Base-by-base conservation (phyloP, 768 basidiomycete genomes). In the Russula ochroleuca region DNA sequence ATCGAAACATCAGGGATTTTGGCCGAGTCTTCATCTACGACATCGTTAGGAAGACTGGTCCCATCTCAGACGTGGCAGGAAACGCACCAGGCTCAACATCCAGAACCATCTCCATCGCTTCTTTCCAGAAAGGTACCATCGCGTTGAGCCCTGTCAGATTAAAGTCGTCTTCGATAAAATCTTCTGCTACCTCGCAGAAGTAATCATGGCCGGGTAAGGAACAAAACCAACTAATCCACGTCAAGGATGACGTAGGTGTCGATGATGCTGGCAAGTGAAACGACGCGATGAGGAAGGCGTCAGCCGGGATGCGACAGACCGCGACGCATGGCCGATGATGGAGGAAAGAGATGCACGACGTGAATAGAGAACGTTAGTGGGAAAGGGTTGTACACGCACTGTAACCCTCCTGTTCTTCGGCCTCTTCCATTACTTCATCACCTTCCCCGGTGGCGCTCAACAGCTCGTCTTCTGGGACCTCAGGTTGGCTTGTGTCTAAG, bases 121-220 rank as follows among this genome's bases (percentile, higher is more conserved):
- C 97, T 75, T 98, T 98, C 94, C 96, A 99, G 74, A 99, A 99
- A 9, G 97, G 97, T 19, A 98, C 97, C 87, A 95, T 87, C 37
- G 83, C 83, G 72, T 94, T 96, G 73, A 99, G 77, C 7, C 97
- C 97, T 6, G 97, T 99, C 43, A 99, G 80, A 78, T 99, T 99
- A 79, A 99, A 99, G 73, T 98, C 93, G 77, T 99, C 97, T 74
- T 98, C 94, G 74, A 99, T 98, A 76, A 98, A 99, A 73, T 99
- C 97, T 73, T 97, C 95, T 63, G 92, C 88, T 52, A 98, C 95
- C 78, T 97, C 95, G 75, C 93, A 95, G 74, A 97, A 98, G 79
- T 97, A 98, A 76, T 98, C 95, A 75, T 98, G 95, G 48, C 92
- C 92, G 13, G 93, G 93, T 56, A 96, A 78, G 45, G 92, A 92